Evolutionary conservation across 2,329 filamentous ascomycete genomes (phyloP).

Genomic region (Apiospora hydei): DNA sequence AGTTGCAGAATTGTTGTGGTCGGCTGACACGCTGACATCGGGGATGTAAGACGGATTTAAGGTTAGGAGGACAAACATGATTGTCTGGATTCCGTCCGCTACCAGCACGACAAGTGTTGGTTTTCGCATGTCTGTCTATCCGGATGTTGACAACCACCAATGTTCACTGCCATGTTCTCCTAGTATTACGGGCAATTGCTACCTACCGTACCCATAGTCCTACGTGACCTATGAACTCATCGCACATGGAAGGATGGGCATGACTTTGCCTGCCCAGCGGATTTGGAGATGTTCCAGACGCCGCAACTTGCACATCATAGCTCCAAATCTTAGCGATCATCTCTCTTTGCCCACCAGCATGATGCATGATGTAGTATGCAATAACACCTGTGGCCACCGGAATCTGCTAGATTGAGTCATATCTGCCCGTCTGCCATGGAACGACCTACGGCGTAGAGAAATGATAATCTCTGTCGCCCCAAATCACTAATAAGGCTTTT

Average conservation of each 20-base stretch:
- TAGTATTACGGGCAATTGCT: background rate
- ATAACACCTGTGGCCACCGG: background rate
- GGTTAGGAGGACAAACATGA: conserved; percentile 1
- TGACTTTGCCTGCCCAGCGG: background rate
- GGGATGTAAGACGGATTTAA: conserved; percentile 14
- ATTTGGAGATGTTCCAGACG: conserved; percentile 11
- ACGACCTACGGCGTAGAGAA: background rate
- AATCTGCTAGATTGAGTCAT: background rate
- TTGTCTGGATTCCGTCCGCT: background rate
- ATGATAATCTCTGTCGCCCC: conserved; percentile 4
- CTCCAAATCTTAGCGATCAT: conserved; percentile 13
- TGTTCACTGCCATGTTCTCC: background rate
- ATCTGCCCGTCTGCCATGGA: background rate
- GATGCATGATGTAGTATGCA: conserved; percentile 10
- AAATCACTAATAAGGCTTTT: background rate
- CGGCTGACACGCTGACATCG: background rate
- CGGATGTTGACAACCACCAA: background rate
- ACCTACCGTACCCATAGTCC: background rate
- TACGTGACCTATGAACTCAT: background rate
- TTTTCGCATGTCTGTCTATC: background rate
- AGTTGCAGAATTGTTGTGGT: background rate
- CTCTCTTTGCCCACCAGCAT: conserved; percentile 3
- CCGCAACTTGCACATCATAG: background rate
- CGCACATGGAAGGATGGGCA: background rate
- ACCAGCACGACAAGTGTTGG: background rate